phyloP scores from a whole-genome alignment of 768 basidiomycete genomes.

The Psilocybe cubensis region DNA sequence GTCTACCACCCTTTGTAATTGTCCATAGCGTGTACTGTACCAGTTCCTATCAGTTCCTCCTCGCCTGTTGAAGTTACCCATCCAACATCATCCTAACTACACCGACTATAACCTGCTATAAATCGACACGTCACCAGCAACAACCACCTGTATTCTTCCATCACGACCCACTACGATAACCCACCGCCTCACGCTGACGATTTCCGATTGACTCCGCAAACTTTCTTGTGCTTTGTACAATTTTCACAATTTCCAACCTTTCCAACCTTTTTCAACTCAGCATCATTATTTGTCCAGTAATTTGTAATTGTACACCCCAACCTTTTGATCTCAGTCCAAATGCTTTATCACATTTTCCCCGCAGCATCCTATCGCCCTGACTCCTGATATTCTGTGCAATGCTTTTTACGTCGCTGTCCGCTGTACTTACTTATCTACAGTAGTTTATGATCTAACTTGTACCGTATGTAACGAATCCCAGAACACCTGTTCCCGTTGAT shows the following conservation, averaged over 20 bases:
- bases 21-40: background rate
- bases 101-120: background rate
- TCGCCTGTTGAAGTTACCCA: background rate
- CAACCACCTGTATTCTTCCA: background rate
- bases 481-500: background rate
- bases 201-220: background rate
- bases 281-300: background rate
- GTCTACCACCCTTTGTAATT: constrained; percentile 11
- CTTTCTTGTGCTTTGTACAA: background rate
- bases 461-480: background rate
- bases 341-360: background rate
- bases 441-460: background rate
- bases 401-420: background rate
- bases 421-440: background rate
- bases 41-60: background rate
- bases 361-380: background rate
- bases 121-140: background rate
- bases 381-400: background rate
- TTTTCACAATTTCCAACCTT: background rate
- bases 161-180: background rate
- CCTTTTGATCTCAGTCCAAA: background rate
- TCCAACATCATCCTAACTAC: background rate
- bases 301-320: background rate
- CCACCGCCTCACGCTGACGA: background rate
- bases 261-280: background rate